These are phyloP conservation scores for Wickerhamomyces strasburgensis DNA, from an alignment of 805 yeast species.

Conservation along the genomic window DNA sequence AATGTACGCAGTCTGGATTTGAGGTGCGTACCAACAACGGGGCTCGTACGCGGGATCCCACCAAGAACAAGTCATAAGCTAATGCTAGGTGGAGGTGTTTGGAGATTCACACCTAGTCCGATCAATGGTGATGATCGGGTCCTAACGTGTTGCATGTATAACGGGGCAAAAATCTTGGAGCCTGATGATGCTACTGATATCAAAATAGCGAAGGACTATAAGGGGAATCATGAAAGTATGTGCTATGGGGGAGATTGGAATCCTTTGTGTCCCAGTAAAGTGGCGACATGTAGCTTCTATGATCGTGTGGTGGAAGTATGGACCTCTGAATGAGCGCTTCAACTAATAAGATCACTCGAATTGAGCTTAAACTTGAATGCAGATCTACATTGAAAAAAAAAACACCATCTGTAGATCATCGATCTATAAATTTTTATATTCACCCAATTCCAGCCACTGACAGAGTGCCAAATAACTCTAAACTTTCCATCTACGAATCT, in stretches of 20 bases:
- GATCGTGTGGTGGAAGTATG: slow-evolving; percentile 79
- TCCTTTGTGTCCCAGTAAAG: slow-evolving; percentile 34
- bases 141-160: slow-evolving; percentile 89
- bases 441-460: background rate
- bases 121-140: slow-evolving; percentile 39
- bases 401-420: background rate
- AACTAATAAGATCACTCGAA: no score
- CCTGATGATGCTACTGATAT: slow-evolving; percentile 24
- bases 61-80: slow-evolving; percentile 43
- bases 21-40: slow-evolving; percentile 41
- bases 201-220: slow-evolving; percentile 39
- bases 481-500: slow-evolving; percentile 4
- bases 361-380: no score
- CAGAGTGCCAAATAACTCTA: background rate
- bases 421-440: background rate
- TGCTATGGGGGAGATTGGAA: slow-evolving; percentile 95
- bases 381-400: no score
- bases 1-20: slow-evolving; percentile 63
- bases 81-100: slow-evolving; percentile 88
- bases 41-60: slow-evolving; percentile 41
- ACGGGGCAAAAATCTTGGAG: slow-evolving; percentile 73
- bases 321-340: slow-evolving; percentile 34
- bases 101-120: slow-evolving; percentile 77
- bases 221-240: slow-evolving; percentile 81
- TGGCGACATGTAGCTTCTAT: slow-evolving; percentile 88